Conservation (phyloP, 495 filamentous ascomycete genomes). For the Amniculicola lignicola region DNA sequence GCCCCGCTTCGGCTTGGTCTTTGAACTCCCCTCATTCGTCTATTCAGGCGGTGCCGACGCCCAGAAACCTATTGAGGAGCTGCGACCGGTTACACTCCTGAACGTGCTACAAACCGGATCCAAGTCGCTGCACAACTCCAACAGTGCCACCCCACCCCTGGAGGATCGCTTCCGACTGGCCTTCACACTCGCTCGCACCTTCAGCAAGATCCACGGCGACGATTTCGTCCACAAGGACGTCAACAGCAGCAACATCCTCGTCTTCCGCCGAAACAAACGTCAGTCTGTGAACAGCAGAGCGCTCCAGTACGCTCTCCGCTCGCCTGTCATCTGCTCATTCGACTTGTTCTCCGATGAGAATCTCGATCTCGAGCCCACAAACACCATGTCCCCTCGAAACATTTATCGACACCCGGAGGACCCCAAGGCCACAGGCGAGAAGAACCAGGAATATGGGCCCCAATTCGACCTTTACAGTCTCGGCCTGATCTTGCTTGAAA, state of each 20-base stretch:
- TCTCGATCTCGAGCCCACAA: slow-evolving; percentile 53
- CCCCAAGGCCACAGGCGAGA: slow-evolving; percentile 29
- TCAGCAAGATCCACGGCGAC: slow-evolving; percentile 71
- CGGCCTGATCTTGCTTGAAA: slow-evolving; percentile 77
- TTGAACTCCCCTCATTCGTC: slow-evolving; percentile 63
- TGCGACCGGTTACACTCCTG: slow-evolving; percentile 51
- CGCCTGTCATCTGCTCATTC: slow-evolving; percentile 75
- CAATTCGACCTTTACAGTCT: slow-evolving; percentile 82
- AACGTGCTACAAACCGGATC: slow-evolving; percentile 56
- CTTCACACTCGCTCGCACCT: slow-evolving; percentile 70
- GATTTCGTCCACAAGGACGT: slow-evolving; percentile 78
- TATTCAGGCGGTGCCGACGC: slow-evolving; percentile 51
- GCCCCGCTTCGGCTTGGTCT: slow-evolving; percentile 77
- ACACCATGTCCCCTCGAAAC: slow-evolving; percentile 48
- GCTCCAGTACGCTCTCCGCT: slow-evolving; percentile 50
- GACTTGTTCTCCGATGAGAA: slow-evolving; percentile 74
- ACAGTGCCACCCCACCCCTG: slow-evolving; percentile 49
- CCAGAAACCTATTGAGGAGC: slow-evolving; percentile 45
- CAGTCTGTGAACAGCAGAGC: slow-evolving; percentile 29
- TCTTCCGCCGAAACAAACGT: slow-evolving; percentile 57
- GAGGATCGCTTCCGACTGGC: slow-evolving; percentile 85
- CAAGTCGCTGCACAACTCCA: slow-evolving; percentile 47
- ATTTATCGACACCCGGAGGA: slow-evolving; percentile 74
- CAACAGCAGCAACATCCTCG: slow-evolving; percentile 73
- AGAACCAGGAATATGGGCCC: slow-evolving; percentile 33